Evolutionary conservation across 345 rosid species (phyloP).

Genomic region (Salix koriyanagi): DNA sequence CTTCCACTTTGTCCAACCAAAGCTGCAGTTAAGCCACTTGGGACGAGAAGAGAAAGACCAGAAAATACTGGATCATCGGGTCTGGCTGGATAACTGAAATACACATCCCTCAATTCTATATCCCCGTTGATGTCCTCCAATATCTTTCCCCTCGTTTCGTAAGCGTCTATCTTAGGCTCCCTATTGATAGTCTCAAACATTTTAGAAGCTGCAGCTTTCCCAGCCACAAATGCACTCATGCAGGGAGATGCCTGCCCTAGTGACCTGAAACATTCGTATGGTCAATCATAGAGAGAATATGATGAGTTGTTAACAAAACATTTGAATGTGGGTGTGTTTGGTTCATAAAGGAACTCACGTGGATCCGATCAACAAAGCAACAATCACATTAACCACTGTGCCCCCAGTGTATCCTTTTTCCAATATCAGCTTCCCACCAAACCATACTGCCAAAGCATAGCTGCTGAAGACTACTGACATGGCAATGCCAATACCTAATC

Average conservation of each 20-base stretch:
- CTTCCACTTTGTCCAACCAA: constrained; percentile 59
- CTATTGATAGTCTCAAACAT: constrained; percentile 47
- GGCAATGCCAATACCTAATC: constrained; percentile 48
- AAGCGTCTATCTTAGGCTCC: constrained; percentile 43
- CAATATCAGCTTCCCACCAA: constrained; percentile 53
- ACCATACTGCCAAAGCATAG: constrained; percentile 61
- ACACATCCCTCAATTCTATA: constrained; percentile 37
- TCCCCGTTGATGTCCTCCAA: constrained; percentile 41
- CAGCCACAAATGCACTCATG: constrained; percentile 23
- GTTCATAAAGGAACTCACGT: constrained; percentile 40
- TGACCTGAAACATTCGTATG: constrained; percentile 47
- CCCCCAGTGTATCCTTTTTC: constrained; percentile 65
- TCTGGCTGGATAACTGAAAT: constrained; percentile 48
- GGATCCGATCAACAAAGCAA: constrained; percentile 63
- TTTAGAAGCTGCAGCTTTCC: constrained; percentile 26
- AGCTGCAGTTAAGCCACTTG: constrained; percentile 36
- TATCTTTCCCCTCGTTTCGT: constrained; percentile 30
- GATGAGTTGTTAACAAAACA: no score
- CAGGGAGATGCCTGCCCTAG: constrained; percentile 43
- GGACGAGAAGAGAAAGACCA: constrained; percentile 42
- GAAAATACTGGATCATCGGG: constrained; percentile 36
- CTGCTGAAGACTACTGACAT: constrained; percentile 35
- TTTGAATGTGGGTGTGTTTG: no score
- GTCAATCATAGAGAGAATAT: neutral
- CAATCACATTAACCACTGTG: constrained; percentile 44